phyloP scores from a whole-genome alignment of 2,329 filamentous ascomycete genomes.

The Ceratocystis smalleyi region DNA sequence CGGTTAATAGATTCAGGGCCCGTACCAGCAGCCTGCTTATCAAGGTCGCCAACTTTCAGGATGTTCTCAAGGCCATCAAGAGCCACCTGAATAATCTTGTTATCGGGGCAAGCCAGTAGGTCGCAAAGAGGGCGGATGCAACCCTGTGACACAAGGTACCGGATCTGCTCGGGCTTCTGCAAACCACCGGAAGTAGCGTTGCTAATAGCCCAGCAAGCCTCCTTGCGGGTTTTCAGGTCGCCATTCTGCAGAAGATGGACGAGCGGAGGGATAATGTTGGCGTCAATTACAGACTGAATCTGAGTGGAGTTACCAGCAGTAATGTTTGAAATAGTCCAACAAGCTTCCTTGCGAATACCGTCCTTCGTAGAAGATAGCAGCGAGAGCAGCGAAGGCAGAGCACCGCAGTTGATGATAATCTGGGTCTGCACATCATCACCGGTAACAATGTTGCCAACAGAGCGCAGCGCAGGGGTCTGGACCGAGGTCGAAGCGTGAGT shows the following conservation, averaged over 20 bases:
- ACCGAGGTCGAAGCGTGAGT: slow-evolving; percentile 98
- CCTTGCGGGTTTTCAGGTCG: slow-evolving; percentile 97
- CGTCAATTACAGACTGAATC: slow-evolving; percentile 92
- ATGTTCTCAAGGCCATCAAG: slow-evolving; percentile 98
- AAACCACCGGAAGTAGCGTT: slow-evolving; percentile 95
- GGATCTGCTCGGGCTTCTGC: slow-evolving; percentile 97
- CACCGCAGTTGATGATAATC: slow-evolving; percentile 97
- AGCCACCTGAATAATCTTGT: slow-evolving; percentile 99
- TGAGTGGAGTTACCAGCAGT: slow-evolving; percentile 95
- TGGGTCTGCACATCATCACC: slow-evolving; percentile 98
- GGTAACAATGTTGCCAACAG: slow-evolving; percentile 96
- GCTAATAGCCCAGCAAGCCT: slow-evolving; percentile 98
- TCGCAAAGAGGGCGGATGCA: slow-evolving; percentile 97
- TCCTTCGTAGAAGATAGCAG: slow-evolving; percentile 95
- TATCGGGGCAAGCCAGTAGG: slow-evolving; percentile 86
- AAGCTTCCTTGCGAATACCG: slow-evolving; percentile 96
- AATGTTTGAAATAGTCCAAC: slow-evolving; percentile 99
- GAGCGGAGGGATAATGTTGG: slow-evolving; percentile 88
- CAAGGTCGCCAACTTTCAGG: slow-evolving; percentile 96
- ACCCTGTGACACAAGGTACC: slow-evolving; percentile 81
- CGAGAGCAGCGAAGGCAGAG: slow-evolving; percentile 79
- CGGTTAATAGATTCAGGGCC: slow-evolving; percentile 74
- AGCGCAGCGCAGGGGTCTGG: slow-evolving; percentile 90
- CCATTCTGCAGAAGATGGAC: slow-evolving; percentile 94
- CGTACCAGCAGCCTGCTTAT: slow-evolving; percentile 75